Evolutionary conservation across 257 asterid species (phyloP).

Genomic region (Lantana camara): DNA sequence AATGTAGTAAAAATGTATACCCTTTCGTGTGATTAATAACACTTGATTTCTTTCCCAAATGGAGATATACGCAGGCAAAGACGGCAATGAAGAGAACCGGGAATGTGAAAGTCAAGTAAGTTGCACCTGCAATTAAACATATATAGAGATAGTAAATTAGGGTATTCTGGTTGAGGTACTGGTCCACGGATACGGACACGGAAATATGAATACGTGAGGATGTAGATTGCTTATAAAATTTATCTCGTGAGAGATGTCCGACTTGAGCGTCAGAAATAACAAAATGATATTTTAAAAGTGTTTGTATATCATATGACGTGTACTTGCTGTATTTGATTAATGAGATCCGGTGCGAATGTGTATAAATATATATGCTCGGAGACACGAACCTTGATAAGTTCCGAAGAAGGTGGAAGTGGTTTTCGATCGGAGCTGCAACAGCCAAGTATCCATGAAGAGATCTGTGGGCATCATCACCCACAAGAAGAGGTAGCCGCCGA

Average conservation of each 20-base stretch:
- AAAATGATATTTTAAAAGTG: no score
- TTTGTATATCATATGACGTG: no score
- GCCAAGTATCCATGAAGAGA: slow-evolving; percentile 47
- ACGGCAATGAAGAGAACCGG: slow-evolving; percentile 71
- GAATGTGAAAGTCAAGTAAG: slow-evolving; percentile 44
- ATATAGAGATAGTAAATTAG: no score
- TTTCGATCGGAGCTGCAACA: slow-evolving; percentile 42
- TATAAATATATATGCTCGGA: background rate
- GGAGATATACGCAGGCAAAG: slow-evolving; percentile 76
- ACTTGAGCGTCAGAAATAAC: no score
- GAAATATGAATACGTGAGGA: no score
- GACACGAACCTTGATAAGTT: slow-evolving; percentile 54
- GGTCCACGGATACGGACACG: no score
- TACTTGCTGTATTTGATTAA: no score
- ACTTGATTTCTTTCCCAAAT: slow-evolving; percentile 45
- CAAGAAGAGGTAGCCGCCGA: slow-evolving; percentile 52
- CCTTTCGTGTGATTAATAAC: slow-evolving; percentile 29
- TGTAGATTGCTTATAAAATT: no score
- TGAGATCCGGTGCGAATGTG: background rate
- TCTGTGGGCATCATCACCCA: slow-evolving; percentile 70
- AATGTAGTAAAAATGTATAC: slow-evolving; percentile 26
- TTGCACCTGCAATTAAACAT: slow-evolving; percentile 48
- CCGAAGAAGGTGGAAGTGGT: slow-evolving; percentile 78
- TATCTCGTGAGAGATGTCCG: no score
- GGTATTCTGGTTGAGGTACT: no score